phyloP scores from a whole-genome alignment of 2,329 filamentous ascomycete genomes.

The Catunica adiposa region DNA sequence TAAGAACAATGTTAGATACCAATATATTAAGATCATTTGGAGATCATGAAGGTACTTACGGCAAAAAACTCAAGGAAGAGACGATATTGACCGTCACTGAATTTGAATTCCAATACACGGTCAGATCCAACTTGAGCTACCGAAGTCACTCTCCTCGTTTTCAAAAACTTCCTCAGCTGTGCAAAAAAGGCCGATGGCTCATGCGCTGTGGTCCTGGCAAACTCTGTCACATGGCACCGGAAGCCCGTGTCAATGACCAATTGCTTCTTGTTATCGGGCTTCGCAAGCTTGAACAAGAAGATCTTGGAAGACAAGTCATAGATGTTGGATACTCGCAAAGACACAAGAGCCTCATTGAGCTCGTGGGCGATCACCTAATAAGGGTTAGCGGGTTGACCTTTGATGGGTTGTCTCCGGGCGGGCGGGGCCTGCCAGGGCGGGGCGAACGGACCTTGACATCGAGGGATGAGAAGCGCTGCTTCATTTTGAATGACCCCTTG shows the following conservation, averaged over 20 bases:
- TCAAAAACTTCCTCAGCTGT: slow-evolving; percentile 71
- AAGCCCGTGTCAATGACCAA: slow-evolving; percentile 90
- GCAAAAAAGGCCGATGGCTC: slow-evolving; percentile 75
- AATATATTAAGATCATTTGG: slow-evolving; percentile 13
- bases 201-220: slow-evolving; percentile 70
- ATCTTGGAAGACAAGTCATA: slow-evolving; percentile 95
- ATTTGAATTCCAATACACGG: slow-evolving; percentile 77
- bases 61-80: slow-evolving; percentile 94
- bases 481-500: slow-evolving; percentile 38
- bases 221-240: slow-evolving; percentile 84
- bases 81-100: slow-evolving; percentile 78
- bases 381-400: slow-evolving; percentile 9
- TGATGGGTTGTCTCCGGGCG: no score
- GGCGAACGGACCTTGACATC: slow-evolving; percentile 45
- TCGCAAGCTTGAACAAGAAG: slow-evolving; percentile 86
- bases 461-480: slow-evolving; percentile 64
- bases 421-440: no score
- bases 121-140: slow-evolving; percentile 83
- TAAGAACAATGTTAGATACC: slow-evolving; percentile 15
- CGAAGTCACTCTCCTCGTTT: slow-evolving; percentile 66
- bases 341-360: slow-evolving; percentile 59
- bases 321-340: slow-evolving; percentile 75
- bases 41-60: slow-evolving; percentile 18
- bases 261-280: slow-evolving; percentile 76
- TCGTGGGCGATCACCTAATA: slow-evolving; percentile 80